Evolutionary conservation across 2,329 filamentous ascomycete species (phyloP).

Genomic region (Curvularia spicifera): DNA sequence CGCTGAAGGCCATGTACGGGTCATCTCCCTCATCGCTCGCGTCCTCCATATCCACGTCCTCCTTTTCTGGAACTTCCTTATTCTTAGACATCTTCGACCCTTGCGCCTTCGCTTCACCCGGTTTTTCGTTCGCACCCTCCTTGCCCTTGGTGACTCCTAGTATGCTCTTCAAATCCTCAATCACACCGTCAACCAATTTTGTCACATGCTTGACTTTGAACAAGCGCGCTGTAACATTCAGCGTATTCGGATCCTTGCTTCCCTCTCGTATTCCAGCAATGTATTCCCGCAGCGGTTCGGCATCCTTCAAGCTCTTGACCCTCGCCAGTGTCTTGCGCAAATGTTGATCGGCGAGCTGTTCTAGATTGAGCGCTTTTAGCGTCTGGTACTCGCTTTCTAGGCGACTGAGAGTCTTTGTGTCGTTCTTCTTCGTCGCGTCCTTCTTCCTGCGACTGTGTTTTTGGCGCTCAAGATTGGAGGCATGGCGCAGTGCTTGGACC

Average conservation of each 20-base stretch:
- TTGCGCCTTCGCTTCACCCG: conserved; percentile 33
- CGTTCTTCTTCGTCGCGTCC: conserved; percentile 55
- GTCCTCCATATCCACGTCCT: conserved; percentile 31
- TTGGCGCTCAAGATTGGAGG: conserved; percentile 79
- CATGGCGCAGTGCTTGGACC: conserved; percentile 68
- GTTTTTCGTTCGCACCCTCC: conserved; percentile 21
- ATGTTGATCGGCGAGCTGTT: conserved; percentile 59
- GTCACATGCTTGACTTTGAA: conserved; percentile 67
- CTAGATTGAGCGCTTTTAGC: conserved; percentile 63
- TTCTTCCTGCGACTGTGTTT: conserved; percentile 70
- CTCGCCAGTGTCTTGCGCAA: conserved; percentile 63
- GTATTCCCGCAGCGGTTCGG: conserved; percentile 54
- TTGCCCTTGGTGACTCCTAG: conserved; percentile 32
- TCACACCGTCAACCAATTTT: conserved; percentile 58
- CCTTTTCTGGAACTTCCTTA: conserved; percentile 20
- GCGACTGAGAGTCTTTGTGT: conserved; percentile 59
- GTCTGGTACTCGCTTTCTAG: conserved; percentile 68
- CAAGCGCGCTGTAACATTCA: conserved; percentile 65
- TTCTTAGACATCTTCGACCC: conserved; percentile 37
- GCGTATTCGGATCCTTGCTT: conserved; percentile 54
- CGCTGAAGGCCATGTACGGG: conserved; percentile 45
- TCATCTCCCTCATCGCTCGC: conserved; percentile 41
- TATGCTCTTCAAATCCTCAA: conserved; percentile 51
- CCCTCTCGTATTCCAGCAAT: conserved; percentile 48
- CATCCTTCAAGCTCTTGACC: conserved; percentile 63